Conservation (phyloP, 495 filamentous ascomycete species). For the Penicillium waksmanii region DNA sequence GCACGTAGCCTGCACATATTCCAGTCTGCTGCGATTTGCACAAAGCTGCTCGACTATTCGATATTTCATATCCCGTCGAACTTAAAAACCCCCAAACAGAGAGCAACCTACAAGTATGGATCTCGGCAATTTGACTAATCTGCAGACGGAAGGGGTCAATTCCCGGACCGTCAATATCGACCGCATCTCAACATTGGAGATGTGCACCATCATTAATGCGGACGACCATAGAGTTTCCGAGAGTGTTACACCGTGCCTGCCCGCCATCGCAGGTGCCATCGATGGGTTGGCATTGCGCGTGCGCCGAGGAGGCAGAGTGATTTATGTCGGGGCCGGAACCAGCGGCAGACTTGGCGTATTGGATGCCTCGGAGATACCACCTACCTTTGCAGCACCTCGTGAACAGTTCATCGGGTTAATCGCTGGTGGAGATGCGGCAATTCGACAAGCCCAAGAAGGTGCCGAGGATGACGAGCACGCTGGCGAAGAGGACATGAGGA, state of each 20-base stretch:
- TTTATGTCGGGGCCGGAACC: conserved; percentile 47
- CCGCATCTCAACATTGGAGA: conserved; percentile 38
- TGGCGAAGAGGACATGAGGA: conserved; percentile 29
- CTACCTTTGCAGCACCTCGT: conserved; percentile 41
- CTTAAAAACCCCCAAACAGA: not conserved
- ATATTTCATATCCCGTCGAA: not conserved
- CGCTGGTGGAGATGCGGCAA: conserved; percentile 44
- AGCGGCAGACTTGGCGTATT: conserved; percentile 48
- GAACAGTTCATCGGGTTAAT: conserved; percentile 42
- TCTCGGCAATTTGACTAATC: conserved; percentile 28
- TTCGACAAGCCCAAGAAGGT: conserved; percentile 44
- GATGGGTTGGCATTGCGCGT: conserved; percentile 37
- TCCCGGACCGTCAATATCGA: conserved; percentile 36
- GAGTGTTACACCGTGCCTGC: conserved; percentile 35
- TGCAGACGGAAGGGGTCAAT: conserved; percentile 44
- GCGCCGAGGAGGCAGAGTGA: conserved; percentile 38
- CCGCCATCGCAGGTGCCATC: conserved; percentile 37
- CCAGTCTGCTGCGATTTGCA: not conserved
- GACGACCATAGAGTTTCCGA: conserved; percentile 39
- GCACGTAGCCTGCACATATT: not conserved
- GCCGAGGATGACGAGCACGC: conserved; percentile 39
- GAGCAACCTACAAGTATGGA: conserved; percentile 19
- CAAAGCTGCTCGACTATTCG: not conserved
- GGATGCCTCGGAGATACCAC: conserved; percentile 45
- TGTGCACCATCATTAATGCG: conserved; percentile 39